These are phyloP conservation scores for Isatis tinctoria DNA, from an alignment of 345 rosid species.

Conservation along the genomic window DNA sequence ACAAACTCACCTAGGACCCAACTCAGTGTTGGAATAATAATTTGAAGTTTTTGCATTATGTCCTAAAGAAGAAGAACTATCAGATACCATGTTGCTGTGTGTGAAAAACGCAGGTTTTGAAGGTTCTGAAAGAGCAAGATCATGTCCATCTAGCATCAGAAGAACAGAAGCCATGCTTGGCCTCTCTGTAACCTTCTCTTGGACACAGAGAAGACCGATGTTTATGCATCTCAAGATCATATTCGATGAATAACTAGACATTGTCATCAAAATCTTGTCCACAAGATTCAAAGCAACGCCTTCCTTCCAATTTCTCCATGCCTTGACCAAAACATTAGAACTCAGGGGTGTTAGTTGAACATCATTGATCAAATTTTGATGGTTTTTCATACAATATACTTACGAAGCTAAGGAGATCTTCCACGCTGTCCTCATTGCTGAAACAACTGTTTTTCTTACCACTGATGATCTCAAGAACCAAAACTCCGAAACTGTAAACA, in stretches of 20 bases:
- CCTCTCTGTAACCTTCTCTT: constrained; percentile 45
- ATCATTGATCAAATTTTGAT: not conserved
- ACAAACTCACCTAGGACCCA: constrained; percentile 23
- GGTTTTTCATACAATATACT: constrained; percentile 1
- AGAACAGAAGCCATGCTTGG: constrained; percentile 52
- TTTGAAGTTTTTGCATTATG: constrained; percentile 21
- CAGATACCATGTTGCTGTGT: not conserved
- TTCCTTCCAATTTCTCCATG: constrained; percentile 59
- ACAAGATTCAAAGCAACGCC: constrained; percentile 36
- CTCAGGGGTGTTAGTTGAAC: not conserved
- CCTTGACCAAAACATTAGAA: constrained; percentile 30
- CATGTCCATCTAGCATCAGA: constrained; percentile 40
- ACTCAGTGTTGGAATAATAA: constrained; percentile 24
- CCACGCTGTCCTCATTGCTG: constrained; percentile 9
- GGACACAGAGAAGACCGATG: constrained; percentile 63
- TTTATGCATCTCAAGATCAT: constrained; percentile 53
- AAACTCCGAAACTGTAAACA: constrained; percentile 55
- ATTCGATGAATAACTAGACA: constrained; percentile 23
- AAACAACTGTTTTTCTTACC: constrained; percentile 35
- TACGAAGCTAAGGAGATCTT: constrained; percentile 45
- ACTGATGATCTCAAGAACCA: constrained; percentile 53
- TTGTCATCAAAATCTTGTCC: constrained; percentile 35
- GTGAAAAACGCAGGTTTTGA: constrained; percentile 42
- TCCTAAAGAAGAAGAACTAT: constrained; percentile 27
- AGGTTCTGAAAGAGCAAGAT: constrained; percentile 37